phyloP scores from a whole-genome alignment of 139 green algal genomes.

The Klebsormidium nitens region DNA sequence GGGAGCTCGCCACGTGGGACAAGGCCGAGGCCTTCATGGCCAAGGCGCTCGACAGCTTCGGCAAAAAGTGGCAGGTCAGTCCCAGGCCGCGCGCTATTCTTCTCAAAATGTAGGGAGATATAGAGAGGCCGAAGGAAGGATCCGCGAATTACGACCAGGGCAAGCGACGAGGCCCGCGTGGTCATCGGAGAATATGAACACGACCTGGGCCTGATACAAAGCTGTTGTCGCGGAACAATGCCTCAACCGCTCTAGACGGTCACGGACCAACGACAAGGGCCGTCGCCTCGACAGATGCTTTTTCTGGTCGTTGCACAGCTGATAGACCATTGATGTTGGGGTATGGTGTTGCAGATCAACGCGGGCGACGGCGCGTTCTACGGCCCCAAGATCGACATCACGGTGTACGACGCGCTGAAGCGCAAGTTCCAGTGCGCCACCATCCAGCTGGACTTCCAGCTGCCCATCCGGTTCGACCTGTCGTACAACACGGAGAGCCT shows the following conservation, averaged over 20 bases:
- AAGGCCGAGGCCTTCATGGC: slow-evolving; percentile 78
- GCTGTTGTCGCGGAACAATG: too few relatives aligned
- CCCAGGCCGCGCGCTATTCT: too few relatives aligned
- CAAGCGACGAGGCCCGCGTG: too few relatives aligned
- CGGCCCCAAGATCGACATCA: slow-evolving; percentile 95
- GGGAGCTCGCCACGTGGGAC: slow-evolving; percentile 87
- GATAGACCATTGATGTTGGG: too few relatives aligned
- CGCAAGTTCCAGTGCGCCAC: slow-evolving; percentile 93
- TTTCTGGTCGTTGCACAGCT: background rate
- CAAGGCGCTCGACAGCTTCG: slow-evolving; percentile 72
- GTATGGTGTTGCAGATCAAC: slow-evolving; percentile 75
- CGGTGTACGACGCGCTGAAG: slow-evolving; percentile 83
- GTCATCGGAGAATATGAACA: too few relatives aligned
- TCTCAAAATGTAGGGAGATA: too few relatives aligned
- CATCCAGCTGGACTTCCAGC: slow-evolving; percentile 90
- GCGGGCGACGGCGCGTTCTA: slow-evolving; percentile 95
- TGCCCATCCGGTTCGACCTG: slow-evolving; percentile 83
- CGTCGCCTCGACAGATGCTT: too few relatives aligned
- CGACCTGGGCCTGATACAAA: too few relatives aligned
- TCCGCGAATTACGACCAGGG: too few relatives aligned
- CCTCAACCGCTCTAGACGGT: too few relatives aligned
- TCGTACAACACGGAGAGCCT: slow-evolving; percentile 63
- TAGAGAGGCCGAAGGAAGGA: too few relatives aligned
- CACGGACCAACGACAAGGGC: too few relatives aligned
- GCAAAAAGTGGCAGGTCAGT: slow-evolving; percentile 55